Evolutionary conservation across 805 yeast species (phyloP), one percentile per base, ranked within the genome.

Genomic region (Lipomyces sp.): DNA sequence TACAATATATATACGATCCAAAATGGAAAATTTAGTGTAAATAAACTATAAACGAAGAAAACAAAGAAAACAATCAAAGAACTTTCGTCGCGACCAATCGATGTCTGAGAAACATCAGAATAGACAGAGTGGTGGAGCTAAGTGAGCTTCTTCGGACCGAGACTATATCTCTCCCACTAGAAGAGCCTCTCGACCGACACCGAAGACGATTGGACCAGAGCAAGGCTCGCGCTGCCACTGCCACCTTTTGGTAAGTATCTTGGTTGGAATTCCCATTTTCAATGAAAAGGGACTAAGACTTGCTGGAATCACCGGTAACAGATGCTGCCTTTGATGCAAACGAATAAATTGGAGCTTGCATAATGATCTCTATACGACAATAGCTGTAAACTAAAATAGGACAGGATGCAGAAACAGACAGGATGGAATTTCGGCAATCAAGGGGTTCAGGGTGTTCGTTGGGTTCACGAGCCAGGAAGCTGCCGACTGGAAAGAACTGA

Each of bases 41-140:
- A 34, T 34, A 34, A 34, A 8, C 35, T 34, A 34, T 34, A 34
- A 34, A 34, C 37, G 53, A 54, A 57, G 65, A 73, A 50, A 50
- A 50, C 53, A 15, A 50, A 50, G 18, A 48, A n/a, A 48, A 48
- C 53, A 18, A 48, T 48, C 53, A 48, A 48, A 48, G 53, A 48
- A 48, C 2, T 48, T 48, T 48, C 53, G 53, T 48, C 53, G 53
- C 24, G 24, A 24, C 24, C 24, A 24, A 24, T 24, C 24, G 24
- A 24, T 24, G 24, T 24, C 24, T 24, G 53, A 48, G 53, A 48
- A 48, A 48, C 53, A 48, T 48, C 7, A 48, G 53, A 48, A 48
- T 48, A 48, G 53, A 48, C 53, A 2, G 53, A 18, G 53, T 48
- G 53, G 53, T 48, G 53, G 53, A 48, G 53, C 53, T 48, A 48